A percentile compares a stretch with the other conserved stretches of the same genome.
phyloP scores from a whole-genome alignment of 192 early-diverging fungal genomes.

The Podila epicladia region DNA sequence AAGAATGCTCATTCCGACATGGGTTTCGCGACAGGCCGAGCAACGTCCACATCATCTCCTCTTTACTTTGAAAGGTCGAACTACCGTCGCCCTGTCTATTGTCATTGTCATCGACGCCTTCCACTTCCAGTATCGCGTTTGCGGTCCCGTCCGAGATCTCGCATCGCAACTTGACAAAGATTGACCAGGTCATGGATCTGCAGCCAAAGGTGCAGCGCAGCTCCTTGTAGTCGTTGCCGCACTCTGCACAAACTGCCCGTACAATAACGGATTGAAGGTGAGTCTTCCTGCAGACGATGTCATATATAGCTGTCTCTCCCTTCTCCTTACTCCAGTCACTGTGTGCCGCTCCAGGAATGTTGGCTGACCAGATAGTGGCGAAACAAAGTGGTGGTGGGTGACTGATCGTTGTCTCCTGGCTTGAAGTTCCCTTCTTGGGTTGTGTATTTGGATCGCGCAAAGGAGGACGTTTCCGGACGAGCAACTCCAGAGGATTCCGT shows the following conservation, averaged over 20 bases:
- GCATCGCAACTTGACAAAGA: background rate
- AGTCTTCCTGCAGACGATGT: background rate
- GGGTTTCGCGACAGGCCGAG: background rate
- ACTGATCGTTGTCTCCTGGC: too few species aligned
- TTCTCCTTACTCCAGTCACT: background rate
- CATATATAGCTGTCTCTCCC: background rate
- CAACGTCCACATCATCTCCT: background rate
- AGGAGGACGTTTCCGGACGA: too few species aligned
- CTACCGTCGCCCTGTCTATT: background rate
- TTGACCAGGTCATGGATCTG: background rate
- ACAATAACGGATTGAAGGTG: background rate
- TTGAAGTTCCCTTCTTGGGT: too few species aligned
- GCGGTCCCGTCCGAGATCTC: background rate
- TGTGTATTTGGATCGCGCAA: too few species aligned
- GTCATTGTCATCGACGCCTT: background rate
- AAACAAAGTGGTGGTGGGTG: too few species aligned
- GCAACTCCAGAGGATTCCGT: too few species aligned
- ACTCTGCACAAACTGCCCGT: background rate
- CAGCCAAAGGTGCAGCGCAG: background rate
- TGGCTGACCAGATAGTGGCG: background rate
- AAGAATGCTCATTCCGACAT: background rate
- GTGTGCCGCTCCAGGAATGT: background rate
- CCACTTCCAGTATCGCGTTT: background rate
- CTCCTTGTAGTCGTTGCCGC: background rate
- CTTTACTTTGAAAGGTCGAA: background rate